A percentile compares a stretch with the other conserved stretches of the same genome.
Evolutionary conservation across 345 rosid species (phyloP).

Genomic region (Erucastrum elatum): DNA sequence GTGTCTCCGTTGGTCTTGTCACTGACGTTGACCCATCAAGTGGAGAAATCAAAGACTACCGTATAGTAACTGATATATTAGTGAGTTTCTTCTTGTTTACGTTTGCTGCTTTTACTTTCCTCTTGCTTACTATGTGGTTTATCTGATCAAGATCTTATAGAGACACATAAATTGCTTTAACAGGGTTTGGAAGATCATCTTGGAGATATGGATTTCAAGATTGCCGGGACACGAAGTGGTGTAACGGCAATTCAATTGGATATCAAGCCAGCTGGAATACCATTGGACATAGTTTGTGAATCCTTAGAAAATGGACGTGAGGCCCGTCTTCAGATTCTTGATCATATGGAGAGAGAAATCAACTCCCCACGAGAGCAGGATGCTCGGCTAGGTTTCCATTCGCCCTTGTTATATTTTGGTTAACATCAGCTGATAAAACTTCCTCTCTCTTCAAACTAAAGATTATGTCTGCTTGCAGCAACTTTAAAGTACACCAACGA

Average conservation of each 20-base stretch:
- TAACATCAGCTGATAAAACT: neutral
- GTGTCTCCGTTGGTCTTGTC: slow-evolving; percentile 94
- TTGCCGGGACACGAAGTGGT: slow-evolving; percentile 91
- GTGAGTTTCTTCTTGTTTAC: slow-evolving; percentile 42
- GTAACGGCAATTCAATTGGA: slow-evolving; percentile 92
- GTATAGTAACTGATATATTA: slow-evolving; percentile 88
- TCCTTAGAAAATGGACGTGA: slow-evolving; percentile 74
- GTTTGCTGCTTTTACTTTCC: no score
- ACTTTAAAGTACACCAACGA: slow-evolving; percentile 81
- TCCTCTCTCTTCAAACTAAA: neutral
- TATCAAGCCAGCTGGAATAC: slow-evolving; percentile 99
- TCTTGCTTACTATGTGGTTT: no score
- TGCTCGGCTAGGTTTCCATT: slow-evolving; percentile 66
- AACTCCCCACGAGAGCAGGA: slow-evolving; percentile 64
- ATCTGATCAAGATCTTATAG: no score
- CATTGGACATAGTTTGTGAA: slow-evolving; percentile 89
- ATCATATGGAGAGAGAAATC: slow-evolving; percentile 80
- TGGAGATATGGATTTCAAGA: slow-evolving; percentile 99
- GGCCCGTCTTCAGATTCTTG: slow-evolving; percentile 92
- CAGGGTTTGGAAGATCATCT: slow-evolving; percentile 98
- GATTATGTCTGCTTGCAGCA: slow-evolving; percentile 49
- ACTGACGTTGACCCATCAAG: slow-evolving; percentile 71
- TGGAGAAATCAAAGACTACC: slow-evolving; percentile 76
- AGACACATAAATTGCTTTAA: no score
- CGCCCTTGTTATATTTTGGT: neutral